A percentile compares a stretch with the other conserved stretches of the same genome.
These are phyloP conservation scores for Moesziomyces aphidis DNA, from an alignment of 1,284 basidiomycete genomes.

Conservation along the genomic window DNA sequence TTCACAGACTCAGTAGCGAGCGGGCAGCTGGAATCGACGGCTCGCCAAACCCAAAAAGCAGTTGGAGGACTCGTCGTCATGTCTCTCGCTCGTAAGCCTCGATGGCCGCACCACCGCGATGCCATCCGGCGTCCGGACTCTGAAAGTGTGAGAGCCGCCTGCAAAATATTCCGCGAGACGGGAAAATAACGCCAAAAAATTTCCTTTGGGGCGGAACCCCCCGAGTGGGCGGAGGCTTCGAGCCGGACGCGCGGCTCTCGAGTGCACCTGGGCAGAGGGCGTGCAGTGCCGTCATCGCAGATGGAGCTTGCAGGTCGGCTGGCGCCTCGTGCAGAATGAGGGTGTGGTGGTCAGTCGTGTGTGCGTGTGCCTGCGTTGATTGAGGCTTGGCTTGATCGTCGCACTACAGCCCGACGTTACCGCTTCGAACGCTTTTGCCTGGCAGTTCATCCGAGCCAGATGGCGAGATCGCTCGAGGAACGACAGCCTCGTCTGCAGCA, in stretches of 20 bases:
- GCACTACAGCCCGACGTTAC: neutral
- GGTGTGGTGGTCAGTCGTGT: neutral
- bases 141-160: neutral
- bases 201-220: neutral
- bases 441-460: neutral
- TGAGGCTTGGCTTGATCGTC: conserved; percentile 1
- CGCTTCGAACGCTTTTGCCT: neutral
- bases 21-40: neutral
- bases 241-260: neutral
- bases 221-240: too few relatives aligned
- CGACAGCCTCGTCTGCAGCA: neutral
- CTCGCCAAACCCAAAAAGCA: neutral
- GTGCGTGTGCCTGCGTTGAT: conserved; percentile 4
- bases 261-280: conserved; percentile 20
- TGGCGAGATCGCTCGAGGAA: neutral
- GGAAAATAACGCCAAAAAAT: conserved; percentile 1
- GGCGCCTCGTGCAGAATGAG: conserved; percentile 9
- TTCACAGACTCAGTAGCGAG: neutral
- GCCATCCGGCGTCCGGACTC: neutral
- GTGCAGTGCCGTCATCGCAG: conserved; percentile 41
- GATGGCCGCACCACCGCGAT: neutral
- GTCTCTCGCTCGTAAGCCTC: neutral
- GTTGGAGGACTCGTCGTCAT: neutral
- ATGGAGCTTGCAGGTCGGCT: conserved; percentile 22
- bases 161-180: neutral